A percentile compares a stretch with the other conserved stretches of the same genome.
phyloP scores from a whole-genome alignment of 1,139 yeast genomes.

The Kluyveromyces marxianus region DNA sequence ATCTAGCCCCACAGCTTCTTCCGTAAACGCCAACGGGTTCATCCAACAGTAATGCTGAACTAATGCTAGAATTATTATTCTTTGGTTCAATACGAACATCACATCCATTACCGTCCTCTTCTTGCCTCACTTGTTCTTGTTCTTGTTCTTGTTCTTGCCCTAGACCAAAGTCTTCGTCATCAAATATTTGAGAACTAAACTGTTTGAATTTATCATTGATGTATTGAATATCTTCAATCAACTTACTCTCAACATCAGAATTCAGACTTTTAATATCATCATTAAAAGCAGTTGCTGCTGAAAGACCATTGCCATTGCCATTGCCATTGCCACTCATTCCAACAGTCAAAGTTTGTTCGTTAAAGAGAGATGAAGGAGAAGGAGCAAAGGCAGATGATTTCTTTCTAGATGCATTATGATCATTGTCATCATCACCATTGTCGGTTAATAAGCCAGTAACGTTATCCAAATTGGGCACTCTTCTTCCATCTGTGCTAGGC shows the following conservation, averaged over 20 bases:
- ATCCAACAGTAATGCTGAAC: background rate
- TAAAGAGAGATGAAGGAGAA: too few relatives aligned
- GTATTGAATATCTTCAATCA: too few relatives aligned
- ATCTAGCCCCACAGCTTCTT: conserved; percentile 3
- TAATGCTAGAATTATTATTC: background rate
- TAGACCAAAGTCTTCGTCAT: background rate
- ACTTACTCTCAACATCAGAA: too few relatives aligned
- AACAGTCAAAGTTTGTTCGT: too few relatives aligned
- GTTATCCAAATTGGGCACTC: background rate
- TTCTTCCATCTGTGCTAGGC: too few relatives aligned
- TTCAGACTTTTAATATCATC: too few relatives aligned
- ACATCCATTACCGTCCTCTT: background rate
- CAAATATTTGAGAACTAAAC: background rate
- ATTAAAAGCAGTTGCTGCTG: too few relatives aligned
- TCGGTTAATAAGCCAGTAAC: background rate
- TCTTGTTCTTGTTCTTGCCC: background rate
- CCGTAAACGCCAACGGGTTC: conserved; percentile 4
- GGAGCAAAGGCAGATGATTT: too few relatives aligned
- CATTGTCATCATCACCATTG: background rate
- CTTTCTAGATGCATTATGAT: too few relatives aligned
- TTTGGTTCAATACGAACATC: background rate
- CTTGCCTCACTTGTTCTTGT: background rate
- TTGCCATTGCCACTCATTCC: too few relatives aligned
- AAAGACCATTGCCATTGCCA: too few relatives aligned
- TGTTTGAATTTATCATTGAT: too few relatives aligned